Evolutionary conservation across 306 rosid genomes (phyloP), one percentile per base, ranked within the genome.

Genomic region (Prunus fruticosa): DNA sequence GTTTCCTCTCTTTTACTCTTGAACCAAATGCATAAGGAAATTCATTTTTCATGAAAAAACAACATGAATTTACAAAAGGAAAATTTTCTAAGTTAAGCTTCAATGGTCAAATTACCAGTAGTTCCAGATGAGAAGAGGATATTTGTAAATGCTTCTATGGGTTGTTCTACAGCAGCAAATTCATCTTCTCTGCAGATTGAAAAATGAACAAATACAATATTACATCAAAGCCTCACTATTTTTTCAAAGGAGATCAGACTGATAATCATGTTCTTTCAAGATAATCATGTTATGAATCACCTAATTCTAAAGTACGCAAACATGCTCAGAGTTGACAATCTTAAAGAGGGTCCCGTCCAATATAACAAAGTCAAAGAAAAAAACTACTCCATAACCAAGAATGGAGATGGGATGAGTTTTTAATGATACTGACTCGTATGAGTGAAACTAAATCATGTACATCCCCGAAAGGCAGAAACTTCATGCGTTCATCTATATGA

Each of bases 111-210:
- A 65, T 56, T 69, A 88, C 98, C 97, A 71, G 98, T 95, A 71
- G 98, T 95, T 90, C 98, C 98, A 76, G 98, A 95, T 74, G 98
- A 95, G 82, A 95, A 95, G 61, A 95, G 89, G 67, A 92, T 89
- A 76, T 92, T 95, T 30, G 92, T 80, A 82, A 84, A 86, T 79
- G 91, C 84, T 79, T 89, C 97, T 25, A 83, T 82, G 11, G 91
- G 87, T 83, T 83, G 92, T 72, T 92, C 96, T 69, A 79, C 83
- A 30, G 92, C 91, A 73, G 80, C 67, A 81, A 95, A 92, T 84
- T 95, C 96, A 85, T 79, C 65, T 70, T 90, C 90, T 87, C 98
- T 95, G 89, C 78, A 81, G 56, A 69, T 69, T 65, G 63, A 54
- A 79, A 77, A n/a, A 2, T 10, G n/a, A 10, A 53, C 20, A 43